Evolutionary conservation across 305 asterid species (phyloP), one percentile per base, ranked within the genome.

Genomic region (Lippia alba): DNA sequence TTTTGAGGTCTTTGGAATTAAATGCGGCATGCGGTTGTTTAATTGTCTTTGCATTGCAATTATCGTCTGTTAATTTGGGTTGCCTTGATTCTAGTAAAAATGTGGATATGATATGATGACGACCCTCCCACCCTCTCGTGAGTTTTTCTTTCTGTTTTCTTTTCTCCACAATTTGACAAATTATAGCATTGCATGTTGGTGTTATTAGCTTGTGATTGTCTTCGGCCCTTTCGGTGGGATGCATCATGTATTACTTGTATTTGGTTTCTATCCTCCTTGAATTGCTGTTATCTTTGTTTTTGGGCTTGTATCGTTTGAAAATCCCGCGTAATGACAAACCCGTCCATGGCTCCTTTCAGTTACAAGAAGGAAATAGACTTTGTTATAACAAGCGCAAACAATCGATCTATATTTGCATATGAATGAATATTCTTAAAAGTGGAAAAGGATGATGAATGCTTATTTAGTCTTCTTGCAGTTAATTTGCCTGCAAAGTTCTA

Each of bases 1-100:
- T 63, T n/a, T n/a, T 70, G 63, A 20, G 56, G 61, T 64, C 56
- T 71, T 11, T 63, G 72, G 64, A 73, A 71, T 66, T 55, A 30
- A 45, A 65, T 65, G 66, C 60, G 33, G 56, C 75, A 11, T 64
- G 62, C 30, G 63, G 48, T 73, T 60, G 48, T 24, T 16, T 34
- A 32, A 50, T 66, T 53, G 64, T 62, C 15, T 33, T 39, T 56
- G 53, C 57, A 36, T 34, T 65, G 44, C 71, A 5, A 39, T 45
- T 57, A 7, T n/a, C 9, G 2, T 15, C 17, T 71, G 18, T 56
- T 56, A 57, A 16, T 68, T 57, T 5, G 7, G 1, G 30, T 24
- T 24, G 30, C 30, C 30, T 24, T 24, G 30, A 3, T 24, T 24
- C 30, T 24, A 24, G 30, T 24, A 24, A 24, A 24, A 24, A 24